Conservation (phyloP, 495 filamentous ascomycete species). For the Hyaloscypha finlandica region DNA sequence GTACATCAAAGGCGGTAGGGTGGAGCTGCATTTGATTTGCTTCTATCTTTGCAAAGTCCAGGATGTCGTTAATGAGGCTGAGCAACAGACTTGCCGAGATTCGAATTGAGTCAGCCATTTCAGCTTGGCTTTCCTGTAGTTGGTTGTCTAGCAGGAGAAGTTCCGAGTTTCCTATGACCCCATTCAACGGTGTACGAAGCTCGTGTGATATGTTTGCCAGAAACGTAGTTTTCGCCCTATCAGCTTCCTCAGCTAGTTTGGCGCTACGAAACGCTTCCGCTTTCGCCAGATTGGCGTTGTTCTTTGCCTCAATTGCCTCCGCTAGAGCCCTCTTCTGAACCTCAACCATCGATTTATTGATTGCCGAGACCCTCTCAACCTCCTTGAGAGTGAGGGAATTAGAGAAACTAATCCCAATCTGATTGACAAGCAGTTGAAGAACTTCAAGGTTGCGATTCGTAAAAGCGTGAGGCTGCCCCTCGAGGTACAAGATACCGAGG, state of each 20-base stretch:
- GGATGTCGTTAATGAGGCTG: conserved; percentile 89
- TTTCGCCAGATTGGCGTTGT: conserved; percentile 64
- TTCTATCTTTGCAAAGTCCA: conserved; percentile 92
- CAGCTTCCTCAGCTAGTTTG: conserved; percentile 88
- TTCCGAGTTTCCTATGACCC: conserved; percentile 87
- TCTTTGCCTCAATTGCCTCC: conserved; percentile 60
- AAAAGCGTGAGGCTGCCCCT: conserved; percentile 80
- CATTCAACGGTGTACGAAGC: conserved; percentile 81
- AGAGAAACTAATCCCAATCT: conserved; percentile 84
- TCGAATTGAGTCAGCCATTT: conserved; percentile 85
- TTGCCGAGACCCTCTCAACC: conserved; percentile 73
- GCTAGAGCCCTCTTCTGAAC: conserved; percentile 80
- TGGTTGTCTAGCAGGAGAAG: conserved; percentile 70
- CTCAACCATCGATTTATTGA: conserved; percentile 84
- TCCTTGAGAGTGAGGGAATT: conserved; percentile 84
- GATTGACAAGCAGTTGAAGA: conserved; percentile 81
- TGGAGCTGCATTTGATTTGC: conserved; percentile 95
- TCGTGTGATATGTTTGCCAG: conserved; percentile 93
- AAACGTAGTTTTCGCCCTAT: conserved; percentile 88
- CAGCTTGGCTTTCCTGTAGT: conserved; percentile 77
- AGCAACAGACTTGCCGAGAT: conserved; percentile 86
- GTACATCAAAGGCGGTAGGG: conserved; percentile 77
- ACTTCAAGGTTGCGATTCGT: conserved; percentile 86
- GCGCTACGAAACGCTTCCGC: conserved; percentile 84
- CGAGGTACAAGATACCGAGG: conserved; percentile 81